Percentiles rank a stretch among this genome's conserved stretches.
Evolutionary conservation across 2,329 filamentous ascomycete species (phyloP).

Genomic region (Xylaria hypoxylon): DNA sequence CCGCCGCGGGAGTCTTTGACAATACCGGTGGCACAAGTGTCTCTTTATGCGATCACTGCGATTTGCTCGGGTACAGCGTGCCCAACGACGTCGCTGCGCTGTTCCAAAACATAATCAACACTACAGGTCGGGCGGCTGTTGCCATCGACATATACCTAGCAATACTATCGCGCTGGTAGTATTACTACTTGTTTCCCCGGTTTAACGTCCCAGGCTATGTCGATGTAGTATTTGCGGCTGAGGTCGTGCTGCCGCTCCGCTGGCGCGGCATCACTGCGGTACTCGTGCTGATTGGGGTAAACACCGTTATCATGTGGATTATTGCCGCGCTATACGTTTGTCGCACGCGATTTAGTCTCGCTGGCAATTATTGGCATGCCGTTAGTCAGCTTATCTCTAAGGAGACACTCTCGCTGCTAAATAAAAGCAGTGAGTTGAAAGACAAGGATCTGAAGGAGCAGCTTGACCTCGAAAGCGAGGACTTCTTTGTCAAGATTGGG

Average conservation of each 20-base stretch:
- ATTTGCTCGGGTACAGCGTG: neutral
- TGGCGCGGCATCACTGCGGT: conserved; percentile 5
- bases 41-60: neutral
- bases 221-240: neutral
- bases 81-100: conserved; percentile 2
- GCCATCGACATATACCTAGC: conserved; percentile 22
- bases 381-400: conserved; percentile 8
- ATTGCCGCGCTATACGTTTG: conserved; percentile 5
- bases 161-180: conserved; percentile 15
- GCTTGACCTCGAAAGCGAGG: conserved; percentile 14
- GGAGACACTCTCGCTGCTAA: neutral
- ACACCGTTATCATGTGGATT: neutral
- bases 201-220: conserved; percentile 21
- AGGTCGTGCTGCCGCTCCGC: conserved; percentile 10
- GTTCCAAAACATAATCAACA: conserved; percentile 18
- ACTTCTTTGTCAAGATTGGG: conserved; percentile 13
- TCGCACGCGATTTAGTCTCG: neutral
- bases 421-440: conserved; percentile 9
- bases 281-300: neutral
- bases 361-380: conserved; percentile 18
- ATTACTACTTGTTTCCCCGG: conserved; percentile 12
- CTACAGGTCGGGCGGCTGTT: neutral
- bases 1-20: neutral
- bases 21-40: neutral
- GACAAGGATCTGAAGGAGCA: conserved; percentile 16